Percentiles rank a stretch among this genome's conserved stretches.
Evolutionary conservation across 345 rosid species (phyloP).

Genomic region (Populus nigra): DNA sequence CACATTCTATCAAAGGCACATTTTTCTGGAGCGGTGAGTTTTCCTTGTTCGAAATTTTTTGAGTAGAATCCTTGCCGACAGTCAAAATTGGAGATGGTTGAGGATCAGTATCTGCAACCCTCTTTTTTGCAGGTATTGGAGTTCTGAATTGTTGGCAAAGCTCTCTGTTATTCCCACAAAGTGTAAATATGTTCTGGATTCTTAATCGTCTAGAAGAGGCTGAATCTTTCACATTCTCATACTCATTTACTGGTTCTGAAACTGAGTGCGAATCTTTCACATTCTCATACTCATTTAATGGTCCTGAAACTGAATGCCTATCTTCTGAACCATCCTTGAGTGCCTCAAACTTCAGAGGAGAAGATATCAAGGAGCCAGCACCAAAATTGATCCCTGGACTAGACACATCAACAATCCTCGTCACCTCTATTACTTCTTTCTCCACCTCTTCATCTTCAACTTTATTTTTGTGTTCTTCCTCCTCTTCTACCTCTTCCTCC

Average conservation of each 20-base stretch:
- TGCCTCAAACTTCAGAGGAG: conserved; percentile 28
- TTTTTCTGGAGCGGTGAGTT: conserved; percentile 2
- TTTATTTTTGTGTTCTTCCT: conserved; percentile 27
- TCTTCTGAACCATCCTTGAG: background rate
- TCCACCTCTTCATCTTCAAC: conserved; percentile 66
- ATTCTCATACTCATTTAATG: conserved; percentile 9
- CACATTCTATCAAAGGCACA: conserved; percentile 10
- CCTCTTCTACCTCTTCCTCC: conserved; percentile 69
- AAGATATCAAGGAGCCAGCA: conserved; percentile 18
- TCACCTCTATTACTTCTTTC: conserved; percentile 78
- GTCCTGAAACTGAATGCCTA: background rate
- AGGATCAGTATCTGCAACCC: conserved; percentile 26
- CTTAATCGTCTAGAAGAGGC: conserved; percentile 57
- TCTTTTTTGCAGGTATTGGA: conserved; percentile 26
- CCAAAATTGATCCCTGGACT: conserved; percentile 8
- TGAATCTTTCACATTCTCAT: conserved; percentile 39
- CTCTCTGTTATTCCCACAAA: conserved; percentile 94
- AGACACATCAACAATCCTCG: conserved; percentile 28
- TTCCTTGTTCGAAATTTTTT: conserved; percentile 19
- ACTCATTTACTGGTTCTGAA: conserved; percentile 1
- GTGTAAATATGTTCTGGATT: conserved; percentile 85
- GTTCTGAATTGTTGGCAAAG: conserved; percentile 56
- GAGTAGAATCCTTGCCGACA: conserved; percentile 6
- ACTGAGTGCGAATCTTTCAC: conserved; percentile 2
- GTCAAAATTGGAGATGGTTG: background rate